Percentiles rank a stretch among this genome's conserved stretches.
Evolutionary conservation across 176 grass and related monocot species (phyloP).

Genomic region (Oryza rufipogon): DNA sequence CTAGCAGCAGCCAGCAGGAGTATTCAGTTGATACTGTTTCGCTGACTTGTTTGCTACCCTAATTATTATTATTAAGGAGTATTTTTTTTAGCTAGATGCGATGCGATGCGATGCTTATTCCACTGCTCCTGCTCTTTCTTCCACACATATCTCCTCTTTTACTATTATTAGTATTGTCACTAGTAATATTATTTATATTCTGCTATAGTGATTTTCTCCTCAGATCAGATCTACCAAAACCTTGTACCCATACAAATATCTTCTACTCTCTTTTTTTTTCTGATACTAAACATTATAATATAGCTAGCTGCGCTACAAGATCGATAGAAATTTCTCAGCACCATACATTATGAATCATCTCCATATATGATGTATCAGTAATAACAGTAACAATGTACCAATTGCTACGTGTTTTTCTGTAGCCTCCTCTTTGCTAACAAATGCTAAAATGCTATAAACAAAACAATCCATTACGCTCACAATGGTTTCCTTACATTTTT

Average conservation of each 20-base stretch:
- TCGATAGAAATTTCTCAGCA: not conserved
- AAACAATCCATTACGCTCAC: not conserved
- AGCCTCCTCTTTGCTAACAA: not conserved
- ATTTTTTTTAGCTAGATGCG: no score
- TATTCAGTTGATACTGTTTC: no score
- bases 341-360: not conserved
- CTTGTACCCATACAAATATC: not conserved
- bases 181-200: not conserved
- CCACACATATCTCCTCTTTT: not conserved
- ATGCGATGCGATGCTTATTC: no score
- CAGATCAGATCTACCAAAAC: not conserved
- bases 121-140: no score
- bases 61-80: no score
- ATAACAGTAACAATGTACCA: not conserved
- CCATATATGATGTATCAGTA: not conserved
- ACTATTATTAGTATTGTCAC: not conserved
- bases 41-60: no score
- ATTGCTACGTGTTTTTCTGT: not conserved
- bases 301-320: not conserved
- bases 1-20: no score
- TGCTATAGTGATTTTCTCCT: not conserved
- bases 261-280: no score
- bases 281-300: no score
- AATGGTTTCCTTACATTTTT: not conserved
- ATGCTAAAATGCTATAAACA: not conserved